phyloP scores from a whole-genome alignment of 371 early-diverging fungal species.

The Phascolomyces articulosus region DNA sequence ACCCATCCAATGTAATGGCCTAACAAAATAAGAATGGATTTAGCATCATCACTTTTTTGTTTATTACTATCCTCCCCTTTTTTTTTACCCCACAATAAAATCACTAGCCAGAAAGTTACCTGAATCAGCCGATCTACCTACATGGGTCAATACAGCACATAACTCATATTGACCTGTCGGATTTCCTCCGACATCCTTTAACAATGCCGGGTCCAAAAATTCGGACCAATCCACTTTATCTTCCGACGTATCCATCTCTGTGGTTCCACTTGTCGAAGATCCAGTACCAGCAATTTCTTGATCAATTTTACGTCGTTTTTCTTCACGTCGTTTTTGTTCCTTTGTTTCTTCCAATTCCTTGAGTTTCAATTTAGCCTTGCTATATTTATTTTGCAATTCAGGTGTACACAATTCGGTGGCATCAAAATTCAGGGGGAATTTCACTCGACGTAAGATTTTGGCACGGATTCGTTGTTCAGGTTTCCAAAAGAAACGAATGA shows the following conservation, averaged over 20 bases:
- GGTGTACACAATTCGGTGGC: conserved; percentile 83
- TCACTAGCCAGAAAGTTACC: conserved; percentile 26
- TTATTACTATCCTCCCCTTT: not conserved
- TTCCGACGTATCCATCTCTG: conserved; percentile 31
- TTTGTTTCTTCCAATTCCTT: conserved; percentile 75
- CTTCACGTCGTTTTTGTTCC: conserved; percentile 71
- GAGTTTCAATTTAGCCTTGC: conserved; percentile 72
- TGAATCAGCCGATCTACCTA: conserved; percentile 84
- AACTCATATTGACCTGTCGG: conserved; percentile 83
- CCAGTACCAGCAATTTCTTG: conserved; percentile 26
- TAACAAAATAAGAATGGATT: conserved; percentile 10
- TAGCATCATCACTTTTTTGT: not conserved
- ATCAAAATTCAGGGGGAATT: conserved; percentile 93
- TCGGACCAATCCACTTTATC: conserved; percentile 48
- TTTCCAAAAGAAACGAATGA: conserved; percentile 98
- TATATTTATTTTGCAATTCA: conserved; percentile 80
- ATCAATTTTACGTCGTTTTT: conserved; percentile 64
- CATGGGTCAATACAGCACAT: conserved; percentile 85
- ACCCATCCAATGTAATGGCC: conserved; percentile 96
- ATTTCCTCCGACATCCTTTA: conserved; percentile 81
- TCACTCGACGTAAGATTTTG: conserved; percentile 90
- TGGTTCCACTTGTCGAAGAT: conserved; percentile 25
- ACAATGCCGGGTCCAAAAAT: conserved; percentile 72
- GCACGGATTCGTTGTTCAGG: conserved; percentile 81
- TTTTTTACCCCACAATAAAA: not conserved